Evolutionary conservation across 192 early-diverging fungal genomes (phyloP).

Genomic region (Coemansia sp.): DNA sequence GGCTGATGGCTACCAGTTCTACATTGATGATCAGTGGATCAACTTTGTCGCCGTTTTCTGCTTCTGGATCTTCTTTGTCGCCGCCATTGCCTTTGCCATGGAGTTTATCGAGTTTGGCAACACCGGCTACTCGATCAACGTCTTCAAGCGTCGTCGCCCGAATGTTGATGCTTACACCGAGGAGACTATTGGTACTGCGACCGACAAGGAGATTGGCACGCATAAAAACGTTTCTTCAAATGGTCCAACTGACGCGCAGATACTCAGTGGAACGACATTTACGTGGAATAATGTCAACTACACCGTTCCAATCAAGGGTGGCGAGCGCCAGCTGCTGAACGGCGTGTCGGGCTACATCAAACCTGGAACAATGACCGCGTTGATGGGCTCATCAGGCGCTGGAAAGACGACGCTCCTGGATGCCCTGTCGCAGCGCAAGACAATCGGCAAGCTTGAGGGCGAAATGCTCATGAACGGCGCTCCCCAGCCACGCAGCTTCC

Average conservation of each 20-base stretch:
- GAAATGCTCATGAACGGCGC: conserved; percentile 68
- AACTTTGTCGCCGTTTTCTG: conserved; percentile 58
- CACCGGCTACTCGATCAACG: conserved; percentile 53
- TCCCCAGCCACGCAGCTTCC: conserved; percentile 56
- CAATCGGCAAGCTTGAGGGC: conserved; percentile 61
- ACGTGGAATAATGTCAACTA: conserved; percentile 66
- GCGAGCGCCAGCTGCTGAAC: conserved; percentile 57
- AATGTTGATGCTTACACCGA: conserved; percentile 19
- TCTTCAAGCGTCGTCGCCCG: conserved; percentile 49
- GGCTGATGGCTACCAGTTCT: conserved; percentile 54
- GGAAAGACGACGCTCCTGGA: conserved; percentile 81
- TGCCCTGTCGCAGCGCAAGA: conserved; percentile 75
- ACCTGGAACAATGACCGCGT: conserved; percentile 75
- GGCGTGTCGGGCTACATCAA: conserved; percentile 68
- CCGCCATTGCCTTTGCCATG: conserved; percentile 45
- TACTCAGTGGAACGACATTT: conserved; percentile 56
- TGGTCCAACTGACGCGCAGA: conserved; percentile 50
- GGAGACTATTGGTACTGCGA: conserved; percentile 2
- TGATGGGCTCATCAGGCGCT: conserved; percentile 70
- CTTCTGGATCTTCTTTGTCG: conserved; percentile 42
- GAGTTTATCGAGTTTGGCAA: conserved; percentile 64
- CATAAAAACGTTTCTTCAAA: conserved; percentile 8
- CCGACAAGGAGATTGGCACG: conserved; percentile 15
- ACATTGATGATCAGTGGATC: conserved; percentile 57
- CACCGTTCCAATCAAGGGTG: conserved; percentile 55